Evolutionary conservation across 108 stramenopile genomes (phyloP), one percentile per base, ranked within the genome.

Genomic region (Skeletonema potamos): DNA sequence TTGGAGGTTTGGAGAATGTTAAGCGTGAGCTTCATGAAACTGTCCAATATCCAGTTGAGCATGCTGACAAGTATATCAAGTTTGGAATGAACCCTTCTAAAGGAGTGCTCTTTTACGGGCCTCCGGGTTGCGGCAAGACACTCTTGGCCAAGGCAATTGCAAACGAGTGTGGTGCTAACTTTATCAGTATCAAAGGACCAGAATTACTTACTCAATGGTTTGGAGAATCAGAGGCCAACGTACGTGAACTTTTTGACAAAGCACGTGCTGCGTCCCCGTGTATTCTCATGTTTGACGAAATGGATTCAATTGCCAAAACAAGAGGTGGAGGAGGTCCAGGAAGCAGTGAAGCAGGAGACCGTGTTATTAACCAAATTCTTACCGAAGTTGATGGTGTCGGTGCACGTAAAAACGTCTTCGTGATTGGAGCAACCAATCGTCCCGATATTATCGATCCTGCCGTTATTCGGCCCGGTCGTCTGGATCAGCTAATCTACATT

Each of bases 201-300:
- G 98, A 98, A 76, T 84, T 99, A 0, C 71, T 99, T 55, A 97
- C 95, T 22, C 95, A 93, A 62, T 98, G 95, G 88, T 98, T 99
- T 68, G 99, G 99, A 64, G 97, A 97, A 77, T 89, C 88, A 70
- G 98, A 99, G 85, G 93, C 96, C n/a, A 96, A 97, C 36, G 97
- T 99, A 28, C 87, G 97, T 58, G 93, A 97, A 72, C 84, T 97
- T 5, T 95, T 95, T 68, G 91, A 92, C 78, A 94, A 92, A 72
- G 96, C 95, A 15, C 87, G 72, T 48, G 72, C 71, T 56, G 90
- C 92, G 13, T 88, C 86, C 74, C 93, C 93, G 1, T 98, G 97
- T 77, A 96, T 99, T 66, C 83, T 99, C n/a, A 97, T 99, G 85
- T 98, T 99, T 68, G 99, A 99, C 76, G 99, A 99, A 74, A 95